Percentiles rank a stretch among this genome's conserved stretches.
phyloP scores from a whole-genome alignment of 495 filamentous ascomycete species.

The Xylaria intraflava region DNA sequence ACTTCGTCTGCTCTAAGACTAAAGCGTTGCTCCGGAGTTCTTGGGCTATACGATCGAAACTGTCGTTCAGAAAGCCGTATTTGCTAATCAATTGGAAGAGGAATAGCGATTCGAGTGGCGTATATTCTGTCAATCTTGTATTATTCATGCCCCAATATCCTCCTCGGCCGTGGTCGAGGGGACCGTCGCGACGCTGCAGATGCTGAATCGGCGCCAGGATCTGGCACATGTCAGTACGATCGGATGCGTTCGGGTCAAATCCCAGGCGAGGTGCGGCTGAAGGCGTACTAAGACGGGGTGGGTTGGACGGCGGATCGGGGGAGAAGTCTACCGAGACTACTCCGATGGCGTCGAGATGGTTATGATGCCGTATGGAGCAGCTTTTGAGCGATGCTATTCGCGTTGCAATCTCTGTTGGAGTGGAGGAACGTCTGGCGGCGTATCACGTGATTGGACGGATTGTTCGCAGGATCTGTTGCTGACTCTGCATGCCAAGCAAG shows the following conservation, averaged over 20 bases:
- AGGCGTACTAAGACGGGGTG: constrained; percentile 11
- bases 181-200: constrained; percentile 41
- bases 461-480: constrained; percentile 15
- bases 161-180: constrained; percentile 52
- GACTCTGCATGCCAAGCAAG: constrained; percentile 19
- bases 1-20: constrained; percentile 59
- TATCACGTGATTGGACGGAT: constrained; percentile 32
- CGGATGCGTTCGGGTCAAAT: not conserved
- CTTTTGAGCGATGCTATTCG: constrained; percentile 23
- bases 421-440: constrained; percentile 22
- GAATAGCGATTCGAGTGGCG: constrained; percentile 80
- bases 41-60: constrained; percentile 68
- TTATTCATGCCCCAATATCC: constrained; percentile 50
- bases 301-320: constrained; percentile 2
- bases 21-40: constrained; percentile 62
- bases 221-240: constrained; percentile 25
- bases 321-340: constrained; percentile 17
- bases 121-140: constrained; percentile 54
- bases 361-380: constrained; percentile 15
- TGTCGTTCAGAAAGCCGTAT: constrained; percentile 55
- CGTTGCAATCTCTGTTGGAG: constrained; percentile 25
- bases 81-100: constrained; percentile 74
- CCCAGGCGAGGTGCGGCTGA: not conserved
- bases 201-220: constrained; percentile 48
- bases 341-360: constrained; percentile 20